Evolutionary conservation across 768 basidiomycete species (phyloP).

Genomic region (Termitomyces sp.): DNA sequence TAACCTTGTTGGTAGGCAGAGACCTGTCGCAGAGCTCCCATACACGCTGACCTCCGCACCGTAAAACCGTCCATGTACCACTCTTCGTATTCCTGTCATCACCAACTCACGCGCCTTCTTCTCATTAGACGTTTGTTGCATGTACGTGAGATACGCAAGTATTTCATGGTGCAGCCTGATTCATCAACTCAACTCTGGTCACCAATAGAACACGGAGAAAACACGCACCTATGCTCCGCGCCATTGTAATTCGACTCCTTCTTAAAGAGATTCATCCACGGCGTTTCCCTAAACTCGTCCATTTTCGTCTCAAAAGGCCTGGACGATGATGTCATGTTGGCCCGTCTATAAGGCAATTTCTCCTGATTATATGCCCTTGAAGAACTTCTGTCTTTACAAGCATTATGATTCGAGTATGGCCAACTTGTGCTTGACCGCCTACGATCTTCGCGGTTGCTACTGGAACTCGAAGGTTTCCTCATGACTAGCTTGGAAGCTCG

Average conservation of each 20-base stretch:
- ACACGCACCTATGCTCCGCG: conserved; percentile 30
- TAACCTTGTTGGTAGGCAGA: conserved; percentile 63
- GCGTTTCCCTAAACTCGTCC: conserved; percentile 12
- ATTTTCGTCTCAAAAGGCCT: background rate
- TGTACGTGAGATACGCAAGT: conserved; percentile 51
- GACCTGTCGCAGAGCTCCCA: conserved; percentile 59
- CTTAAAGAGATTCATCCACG: conserved; percentile 19
- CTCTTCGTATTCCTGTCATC: conserved; percentile 42
- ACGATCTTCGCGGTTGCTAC: conserved; percentile 12
- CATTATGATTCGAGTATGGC: conserved; percentile 1
- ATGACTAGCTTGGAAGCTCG: conserved; percentile 4
- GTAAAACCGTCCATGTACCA: conserved; percentile 43
- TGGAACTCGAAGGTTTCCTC: conserved; percentile 17
- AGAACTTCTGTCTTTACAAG: background rate
- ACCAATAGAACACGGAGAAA: background rate
- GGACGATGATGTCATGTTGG: background rate
- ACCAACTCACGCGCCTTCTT: conserved; percentile 42
- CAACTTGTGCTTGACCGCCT: conserved; percentile 3
- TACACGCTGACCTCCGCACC: conserved; percentile 52
- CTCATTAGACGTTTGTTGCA: conserved; percentile 55
- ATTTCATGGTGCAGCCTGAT: conserved; percentile 66
- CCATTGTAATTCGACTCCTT: conserved; percentile 14
- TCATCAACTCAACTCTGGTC: background rate
- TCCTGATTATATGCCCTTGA: background rate
- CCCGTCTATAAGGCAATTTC: background rate